phyloP scores from a whole-genome alignment of 257 asterid species.

The Ocimum tenuiflorum region DNA sequence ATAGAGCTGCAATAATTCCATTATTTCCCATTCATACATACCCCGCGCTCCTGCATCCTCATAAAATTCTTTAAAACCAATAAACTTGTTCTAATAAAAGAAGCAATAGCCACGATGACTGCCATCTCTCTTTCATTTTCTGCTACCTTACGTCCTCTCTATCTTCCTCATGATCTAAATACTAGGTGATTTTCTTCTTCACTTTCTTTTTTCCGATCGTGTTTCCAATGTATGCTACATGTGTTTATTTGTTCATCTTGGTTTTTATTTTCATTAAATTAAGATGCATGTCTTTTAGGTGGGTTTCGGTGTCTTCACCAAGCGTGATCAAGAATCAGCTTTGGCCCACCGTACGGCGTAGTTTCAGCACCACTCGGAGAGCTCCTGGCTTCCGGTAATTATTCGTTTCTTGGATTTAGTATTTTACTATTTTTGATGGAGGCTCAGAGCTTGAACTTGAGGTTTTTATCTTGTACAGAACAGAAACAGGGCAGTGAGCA shows the following conservation, averaged over 20 bases:
- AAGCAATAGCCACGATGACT: constrained; percentile 22
- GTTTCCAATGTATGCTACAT: not conserved
- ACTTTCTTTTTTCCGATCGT: not conserved
- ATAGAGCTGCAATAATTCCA: not conserved
- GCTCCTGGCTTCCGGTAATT: constrained; percentile 38
- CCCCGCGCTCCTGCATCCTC: not conserved
- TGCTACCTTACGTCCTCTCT: constrained; percentile 24
- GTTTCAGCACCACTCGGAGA: constrained; percentile 22
- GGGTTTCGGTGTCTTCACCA: constrained; percentile 7
- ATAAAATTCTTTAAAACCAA: not conserved
- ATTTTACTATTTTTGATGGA: not conserved
- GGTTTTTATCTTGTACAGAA: not conserved
- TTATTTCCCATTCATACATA: not conserved
- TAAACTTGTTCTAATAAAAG: not conserved
- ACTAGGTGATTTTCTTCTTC: constrained; percentile 22
- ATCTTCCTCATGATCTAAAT: constrained; percentile 12
- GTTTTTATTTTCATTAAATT: not conserved
- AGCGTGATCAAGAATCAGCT: constrained; percentile 29
- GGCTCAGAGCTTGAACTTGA: not conserved
- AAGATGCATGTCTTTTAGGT: constrained; percentile 11
- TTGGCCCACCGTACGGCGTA: constrained; percentile 28
- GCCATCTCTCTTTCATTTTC: constrained; percentile 27
- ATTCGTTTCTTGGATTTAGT: not conserved
- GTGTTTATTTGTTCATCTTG: not conserved
- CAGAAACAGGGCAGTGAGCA: not conserved